Conservation (phyloP, 169 alveolate genomes). For the Plasmodium vivax region DNA sequence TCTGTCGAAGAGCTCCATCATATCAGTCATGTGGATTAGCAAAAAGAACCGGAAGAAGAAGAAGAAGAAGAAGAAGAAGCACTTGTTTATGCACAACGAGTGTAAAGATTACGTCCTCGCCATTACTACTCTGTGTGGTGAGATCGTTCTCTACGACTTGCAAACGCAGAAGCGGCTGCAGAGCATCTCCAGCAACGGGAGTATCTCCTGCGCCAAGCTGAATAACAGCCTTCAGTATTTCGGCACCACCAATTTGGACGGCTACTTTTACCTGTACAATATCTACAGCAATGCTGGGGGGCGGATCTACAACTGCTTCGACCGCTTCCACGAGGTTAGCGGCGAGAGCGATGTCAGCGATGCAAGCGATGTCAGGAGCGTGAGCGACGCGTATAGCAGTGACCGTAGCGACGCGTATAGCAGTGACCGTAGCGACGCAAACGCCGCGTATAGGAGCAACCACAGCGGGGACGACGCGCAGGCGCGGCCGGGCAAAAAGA, state of each 20-base stretch:
- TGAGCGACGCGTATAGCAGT: neutral
- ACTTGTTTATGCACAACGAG: neutral
- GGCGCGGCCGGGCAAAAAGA: neutral
- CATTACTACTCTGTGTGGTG: conserved; percentile 29
- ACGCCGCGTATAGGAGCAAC: neutral
- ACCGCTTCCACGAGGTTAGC: neutral
- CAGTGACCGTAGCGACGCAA: neutral
- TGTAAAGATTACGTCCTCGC: conserved; percentile 13
- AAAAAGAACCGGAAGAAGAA: conserved; percentile 39
- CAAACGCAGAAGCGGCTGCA: neutral
- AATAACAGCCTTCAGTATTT: conserved; percentile 19
- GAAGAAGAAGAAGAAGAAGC: conserved; percentile 17
- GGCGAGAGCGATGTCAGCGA: neutral
- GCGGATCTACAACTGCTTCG: conserved; percentile 46
- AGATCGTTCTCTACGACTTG: conserved; percentile 27
- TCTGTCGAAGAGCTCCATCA: neutral
- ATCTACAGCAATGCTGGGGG: conserved; percentile 13
- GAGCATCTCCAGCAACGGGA: conserved; percentile 4
- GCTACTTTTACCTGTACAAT: conserved; percentile 37
- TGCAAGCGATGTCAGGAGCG: neutral
- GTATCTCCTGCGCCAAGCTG: conserved; percentile 34
- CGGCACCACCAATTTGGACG: conserved; percentile 45
- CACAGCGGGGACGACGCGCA: neutral
- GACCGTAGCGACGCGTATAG: neutral
- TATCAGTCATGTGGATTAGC: conserved; percentile 40